Base-by-base conservation (phyloP, 2,329 filamentous ascomycete genomes). In the Pezicula rhizophila region DNA sequence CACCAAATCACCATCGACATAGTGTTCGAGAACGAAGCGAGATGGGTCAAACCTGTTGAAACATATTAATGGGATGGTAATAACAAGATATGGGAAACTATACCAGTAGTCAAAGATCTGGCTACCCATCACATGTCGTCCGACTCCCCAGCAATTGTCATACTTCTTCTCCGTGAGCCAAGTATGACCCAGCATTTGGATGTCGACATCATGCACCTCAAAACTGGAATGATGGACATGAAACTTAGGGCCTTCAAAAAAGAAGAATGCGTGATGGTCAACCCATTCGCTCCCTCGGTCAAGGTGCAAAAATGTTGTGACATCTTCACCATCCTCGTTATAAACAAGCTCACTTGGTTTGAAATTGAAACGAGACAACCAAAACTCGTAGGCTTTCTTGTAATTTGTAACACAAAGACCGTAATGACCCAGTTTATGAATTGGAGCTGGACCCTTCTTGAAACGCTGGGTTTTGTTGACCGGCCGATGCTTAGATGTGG, bases 41-140 rank as follows among this genome's bases (percentile, higher is more conserved):
- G 70, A 73, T 0, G 78, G 77, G 64, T 86, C 83, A 59, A 79
- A 61, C 58, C 58, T 31, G 28, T 31, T 31, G 28, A 3, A 23
- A 23, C 23, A 31, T 10, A 31, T 31, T 11, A 31, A 12, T 31
- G 7, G 11, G 8, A 31, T 31, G 12, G 3, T 87, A 87, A 64
- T 85, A 85, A 84, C 59, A 84, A 82, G 0, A 72, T 70, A 3
- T 70, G 73, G 0, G 78, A 77, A 64, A 86, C 23, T 82, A 59
- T 78, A 61, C 58, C 58, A 86, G 63, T 86, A 87, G 60, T 87
- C 83, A 57, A 88, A 89, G 45, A 88, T 79, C 66, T 87, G 84
- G 53, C 76, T 80, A 4, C 84, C 84, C 57, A 87, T 71, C 18
- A 87, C 76, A 68, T 88, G 84, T 46, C 85, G 67, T 0, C 85